A percentile compares a stretch with the other conserved stretches of the same genome.
Evolutionary conservation across 208 protist species (phyloP).

Genomic region (Novymonas esmeraldas): DNA sequence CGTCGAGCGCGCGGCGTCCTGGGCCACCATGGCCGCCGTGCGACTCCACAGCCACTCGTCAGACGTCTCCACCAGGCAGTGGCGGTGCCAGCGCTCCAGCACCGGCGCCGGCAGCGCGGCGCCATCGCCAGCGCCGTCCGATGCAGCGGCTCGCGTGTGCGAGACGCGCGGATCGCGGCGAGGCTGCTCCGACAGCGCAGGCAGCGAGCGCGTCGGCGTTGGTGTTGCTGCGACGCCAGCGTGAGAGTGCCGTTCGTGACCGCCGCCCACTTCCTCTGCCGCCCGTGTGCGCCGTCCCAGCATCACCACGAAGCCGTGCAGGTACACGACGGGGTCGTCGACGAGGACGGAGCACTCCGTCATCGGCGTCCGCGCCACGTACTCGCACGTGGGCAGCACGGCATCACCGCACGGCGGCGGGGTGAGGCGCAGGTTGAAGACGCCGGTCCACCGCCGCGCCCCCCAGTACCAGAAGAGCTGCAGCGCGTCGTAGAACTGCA

Average conservation of each 20-base stretch:
- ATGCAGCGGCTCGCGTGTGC: background rate
- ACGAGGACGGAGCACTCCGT: constrained; percentile 31
- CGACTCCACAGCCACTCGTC: constrained; percentile 38
- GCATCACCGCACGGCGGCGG: constrained; percentile 21
- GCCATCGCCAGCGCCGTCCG: background rate
- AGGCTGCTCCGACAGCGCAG: too few relatives aligned
- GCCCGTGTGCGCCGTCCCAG: constrained; percentile 26
- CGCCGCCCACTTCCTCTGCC: constrained; percentile 4
- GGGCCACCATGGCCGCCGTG: constrained; percentile 19
- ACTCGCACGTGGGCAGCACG: constrained; percentile 31
- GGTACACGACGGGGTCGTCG: constrained; percentile 31
- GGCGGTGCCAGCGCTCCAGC: constrained; percentile 35
- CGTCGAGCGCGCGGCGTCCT: constrained; percentile 7
- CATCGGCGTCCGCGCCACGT: constrained; percentile 28
- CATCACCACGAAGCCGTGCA: constrained; percentile 36
- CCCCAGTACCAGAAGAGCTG: constrained; percentile 39
- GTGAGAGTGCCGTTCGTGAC: background rate
- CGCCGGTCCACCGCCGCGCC: constrained; percentile 28
- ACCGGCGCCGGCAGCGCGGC: background rate
- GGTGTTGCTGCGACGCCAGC: background rate
- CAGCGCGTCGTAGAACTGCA: constrained; percentile 26
- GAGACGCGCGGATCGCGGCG: constrained; percentile 6
- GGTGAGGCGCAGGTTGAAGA: constrained; percentile 27
- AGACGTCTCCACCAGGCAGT: constrained; percentile 26
- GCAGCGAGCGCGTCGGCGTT: background rate